These are phyloP conservation scores for Trichosporon ovoides DNA, from an alignment of 1,284 basidiomycete species.

Conservation along the genomic window DNA sequence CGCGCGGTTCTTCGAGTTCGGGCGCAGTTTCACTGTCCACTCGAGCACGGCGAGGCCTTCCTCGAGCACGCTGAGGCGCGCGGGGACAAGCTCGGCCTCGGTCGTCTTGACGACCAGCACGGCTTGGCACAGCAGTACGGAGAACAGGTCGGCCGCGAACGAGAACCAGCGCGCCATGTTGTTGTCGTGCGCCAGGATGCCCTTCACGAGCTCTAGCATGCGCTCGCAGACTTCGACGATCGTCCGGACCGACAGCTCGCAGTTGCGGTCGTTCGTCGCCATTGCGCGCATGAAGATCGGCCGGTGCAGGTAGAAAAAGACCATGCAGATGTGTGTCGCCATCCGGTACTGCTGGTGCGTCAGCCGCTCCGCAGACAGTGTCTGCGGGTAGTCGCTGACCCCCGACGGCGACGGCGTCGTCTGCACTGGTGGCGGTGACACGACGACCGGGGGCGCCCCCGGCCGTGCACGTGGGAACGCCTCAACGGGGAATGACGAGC, in stretches of 20 bases:
- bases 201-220: conserved; percentile 18
- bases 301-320: conserved; percentile 24
- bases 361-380: conserved; percentile 11
- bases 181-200: conserved; percentile 15
- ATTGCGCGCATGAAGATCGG: conserved; percentile 22
- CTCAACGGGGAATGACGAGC: conserved; percentile 14
- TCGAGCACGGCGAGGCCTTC: conserved; percentile 18
- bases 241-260: conserved; percentile 16
- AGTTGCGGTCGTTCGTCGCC: conserved; percentile 5
- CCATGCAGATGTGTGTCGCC: conserved; percentile 24
- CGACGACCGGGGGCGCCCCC: conserved; percentile 11
- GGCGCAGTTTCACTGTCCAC: conserved; percentile 17
- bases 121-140: conserved; percentile 20
- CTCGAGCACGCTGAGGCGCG: conserved; percentile 13
- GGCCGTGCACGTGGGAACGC: conserved; percentile 17
- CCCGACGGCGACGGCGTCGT: not conserved
- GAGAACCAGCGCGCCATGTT: conserved; percentile 24
- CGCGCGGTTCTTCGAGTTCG: conserved; percentile 21
- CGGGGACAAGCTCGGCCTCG: conserved; percentile 11
- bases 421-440: conserved; percentile 4
- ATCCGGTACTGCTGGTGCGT: conserved; percentile 21
- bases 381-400: conserved; percentile 7
- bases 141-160: conserved; percentile 24
- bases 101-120: conserved; percentile 22
- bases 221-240: conserved; percentile 20